Evolutionary conservation across 1,284 basidiomycete species (phyloP).

Genomic region (Fomitopsis betulina): DNA sequence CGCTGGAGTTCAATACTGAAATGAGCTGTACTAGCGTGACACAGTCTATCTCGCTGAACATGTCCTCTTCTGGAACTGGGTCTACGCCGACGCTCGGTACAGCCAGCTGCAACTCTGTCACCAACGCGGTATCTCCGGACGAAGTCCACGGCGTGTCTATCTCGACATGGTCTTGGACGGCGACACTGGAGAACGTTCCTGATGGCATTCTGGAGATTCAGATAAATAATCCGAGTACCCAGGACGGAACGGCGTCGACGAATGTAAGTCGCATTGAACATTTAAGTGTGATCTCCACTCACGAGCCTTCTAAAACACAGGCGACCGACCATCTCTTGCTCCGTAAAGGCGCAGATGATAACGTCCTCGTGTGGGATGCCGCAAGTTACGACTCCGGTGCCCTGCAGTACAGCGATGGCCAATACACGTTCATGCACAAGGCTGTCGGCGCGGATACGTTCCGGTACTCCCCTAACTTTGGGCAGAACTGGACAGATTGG

Average conservation of each 20-base stretch:
- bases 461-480: conserved; percentile 84
- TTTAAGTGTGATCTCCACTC: not conserved
- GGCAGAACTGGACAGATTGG: conserved; percentile 83
- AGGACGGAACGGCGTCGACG: conserved; percentile 43
- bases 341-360: conserved; percentile 70
- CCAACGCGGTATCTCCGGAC: conserved; percentile 39
- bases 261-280: conserved; percentile 37
- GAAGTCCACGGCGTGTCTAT: conserved; percentile 48
- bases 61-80: conserved; percentile 67
- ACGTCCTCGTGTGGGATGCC: conserved; percentile 80
- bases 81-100: conserved; percentile 48
- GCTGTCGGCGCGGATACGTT: conserved; percentile 85
- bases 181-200: conserved; percentile 65
- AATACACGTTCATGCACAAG: conserved; percentile 75
- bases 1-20: conserved; percentile 70
- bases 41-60: conserved; percentile 54
- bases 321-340: conserved; percentile 70
- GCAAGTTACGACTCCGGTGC: conserved; percentile 70
- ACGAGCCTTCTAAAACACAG: conserved; percentile 29
- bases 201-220: conserved; percentile 79
- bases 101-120: conserved; percentile 43
- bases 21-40: conserved; percentile 77
- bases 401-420: conserved; percentile 54
- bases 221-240: conserved; percentile 51
- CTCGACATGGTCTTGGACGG: conserved; percentile 70